Conservation (phyloP, 805 yeast species). For the Cyberlindnera maritima region DNA sequence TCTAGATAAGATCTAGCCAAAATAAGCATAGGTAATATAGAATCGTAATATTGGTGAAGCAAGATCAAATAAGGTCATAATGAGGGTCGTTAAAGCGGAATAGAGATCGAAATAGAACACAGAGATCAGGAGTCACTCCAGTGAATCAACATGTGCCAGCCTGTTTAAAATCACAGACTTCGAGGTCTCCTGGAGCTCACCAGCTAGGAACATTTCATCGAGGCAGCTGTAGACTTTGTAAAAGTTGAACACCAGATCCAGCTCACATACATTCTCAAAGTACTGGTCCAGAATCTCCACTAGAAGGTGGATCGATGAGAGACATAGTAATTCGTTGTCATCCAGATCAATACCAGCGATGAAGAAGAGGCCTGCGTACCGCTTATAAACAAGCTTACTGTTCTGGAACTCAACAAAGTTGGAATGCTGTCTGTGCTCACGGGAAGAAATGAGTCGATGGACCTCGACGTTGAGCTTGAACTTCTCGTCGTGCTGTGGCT, state of each 20-base stretch:
- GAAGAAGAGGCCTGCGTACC: conserved; percentile 91
- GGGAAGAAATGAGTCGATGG: conserved; percentile 73
- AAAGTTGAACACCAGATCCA: conserved; percentile 90
- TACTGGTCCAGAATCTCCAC: conserved; percentile 86
- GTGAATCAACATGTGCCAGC: conserved; percentile 58
- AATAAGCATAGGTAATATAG: background rate
- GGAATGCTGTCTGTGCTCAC: conserved; percentile 82
- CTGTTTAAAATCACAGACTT: conserved; percentile 65
- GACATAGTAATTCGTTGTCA: conserved; percentile 79
- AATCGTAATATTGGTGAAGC: background rate
- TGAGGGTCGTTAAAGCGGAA: background rate
- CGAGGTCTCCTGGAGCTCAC: conserved; percentile 86
- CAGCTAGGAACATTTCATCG: conserved; percentile 87
- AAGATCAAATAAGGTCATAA: background rate
- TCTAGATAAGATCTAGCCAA: background rate
- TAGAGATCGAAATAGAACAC: background rate
- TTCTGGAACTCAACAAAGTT: conserved; percentile 74
- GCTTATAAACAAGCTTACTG: conserved; percentile 71
- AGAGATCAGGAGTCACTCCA: conserved; percentile 39
- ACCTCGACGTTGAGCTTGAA: conserved; percentile 54
- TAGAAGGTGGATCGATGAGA: conserved; percentile 82
- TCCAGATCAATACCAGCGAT: conserved; percentile 75
- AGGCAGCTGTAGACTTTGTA: conserved; percentile 76
- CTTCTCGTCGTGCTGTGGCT: conserved; percentile 41
- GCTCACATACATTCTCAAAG: conserved; percentile 84